Conservation (phyloP, 352 stramenopile genomes). For the Globisporangium polare region DNA sequence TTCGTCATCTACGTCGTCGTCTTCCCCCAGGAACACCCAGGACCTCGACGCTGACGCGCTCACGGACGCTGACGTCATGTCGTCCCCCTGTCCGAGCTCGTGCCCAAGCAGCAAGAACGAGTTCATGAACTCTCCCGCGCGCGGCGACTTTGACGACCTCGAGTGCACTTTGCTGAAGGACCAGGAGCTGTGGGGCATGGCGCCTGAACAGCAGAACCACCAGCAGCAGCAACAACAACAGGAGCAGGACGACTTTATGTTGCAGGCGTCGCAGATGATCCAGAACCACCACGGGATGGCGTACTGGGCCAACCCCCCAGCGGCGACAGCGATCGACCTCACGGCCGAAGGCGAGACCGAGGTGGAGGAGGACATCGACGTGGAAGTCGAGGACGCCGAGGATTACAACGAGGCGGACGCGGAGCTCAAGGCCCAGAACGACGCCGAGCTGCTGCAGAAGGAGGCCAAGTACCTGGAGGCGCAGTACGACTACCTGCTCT, state of each 20-base stretch:
- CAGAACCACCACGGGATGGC: neutral
- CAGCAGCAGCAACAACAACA: constrained; percentile 11
- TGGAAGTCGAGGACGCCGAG: constrained; percentile 18
- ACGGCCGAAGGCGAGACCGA: constrained; percentile 32
- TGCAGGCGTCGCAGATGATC: neutral
- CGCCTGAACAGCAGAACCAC: too few species aligned
- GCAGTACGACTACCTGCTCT: constrained; percentile 60
- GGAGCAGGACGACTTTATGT: neutral
- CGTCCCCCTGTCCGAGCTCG: constrained; percentile 46
- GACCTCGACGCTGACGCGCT: constrained; percentile 38
- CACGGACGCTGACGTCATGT: constrained; percentile 42
- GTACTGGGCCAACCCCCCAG: constrained; percentile 6
- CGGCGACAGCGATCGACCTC: constrained; percentile 19
- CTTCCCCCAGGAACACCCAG: constrained; percentile 16
- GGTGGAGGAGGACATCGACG: constrained; percentile 19
- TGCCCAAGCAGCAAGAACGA: constrained; percentile 25
- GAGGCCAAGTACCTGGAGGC: constrained; percentile 69
- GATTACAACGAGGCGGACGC: constrained; percentile 7
- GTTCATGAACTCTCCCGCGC: constrained; percentile 22
- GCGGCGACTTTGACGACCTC: constrained; percentile 32
- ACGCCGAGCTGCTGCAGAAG: constrained; percentile 58
- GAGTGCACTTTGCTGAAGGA: constrained; percentile 21
- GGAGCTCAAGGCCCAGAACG: constrained; percentile 26
- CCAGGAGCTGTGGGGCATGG: constrained; percentile 1
- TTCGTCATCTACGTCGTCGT: constrained; percentile 4